Base-by-base conservation (phyloP, 176 grass and related monocot species). In the Luzula sylvatica region DNA sequence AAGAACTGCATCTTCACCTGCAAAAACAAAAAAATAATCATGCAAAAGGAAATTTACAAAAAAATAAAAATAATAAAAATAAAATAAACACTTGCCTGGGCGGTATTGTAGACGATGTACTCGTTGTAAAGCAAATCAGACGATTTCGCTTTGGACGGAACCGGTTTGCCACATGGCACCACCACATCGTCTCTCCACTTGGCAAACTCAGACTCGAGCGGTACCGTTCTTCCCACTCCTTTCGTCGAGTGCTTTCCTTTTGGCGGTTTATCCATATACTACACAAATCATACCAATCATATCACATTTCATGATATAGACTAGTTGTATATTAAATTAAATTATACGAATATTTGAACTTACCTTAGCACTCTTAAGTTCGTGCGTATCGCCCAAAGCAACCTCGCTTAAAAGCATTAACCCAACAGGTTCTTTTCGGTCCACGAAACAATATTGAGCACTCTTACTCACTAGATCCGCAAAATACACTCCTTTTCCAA, bases 1-100 rank as follows among this genome's bases (percentile, higher is more conserved):
- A 95, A 65, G 74, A 73, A 95, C 71, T 95, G 90, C 90, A 95
- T 79, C 77, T 95, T 95, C 8, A 95, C 90, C 90, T 95, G 83
- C 24, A 44, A 77, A 39, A 50, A 73, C 43, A 26, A 14, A 56
- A 47, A 47, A 11, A 32, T 65, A 35, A 35, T 35, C 30, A 35
- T 7, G 9, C 30, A 35, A 35, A 56, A 5, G 3, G 1, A 35
- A 18, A 38, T 24, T 18, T 62, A 40, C 19, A 3, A 11, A 20
- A 56, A 42, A n/a, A 41, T 4, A 6, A 6, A 9, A 46, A 11
- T 2, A 65, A 5, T 22, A 58, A 3, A 35, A 35, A 35, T 9
- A 35, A 92, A 8, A 15, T 26, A 14, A 57, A 13, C 39, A 85
- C 83, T 50, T 66, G 65, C 75, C 83, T 95, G 83, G 25, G 80